These are phyloP conservation scores for Sugiyamaella japonica DNA, from an alignment of 1,139 yeast species.

Conservation along the genomic window DNA sequence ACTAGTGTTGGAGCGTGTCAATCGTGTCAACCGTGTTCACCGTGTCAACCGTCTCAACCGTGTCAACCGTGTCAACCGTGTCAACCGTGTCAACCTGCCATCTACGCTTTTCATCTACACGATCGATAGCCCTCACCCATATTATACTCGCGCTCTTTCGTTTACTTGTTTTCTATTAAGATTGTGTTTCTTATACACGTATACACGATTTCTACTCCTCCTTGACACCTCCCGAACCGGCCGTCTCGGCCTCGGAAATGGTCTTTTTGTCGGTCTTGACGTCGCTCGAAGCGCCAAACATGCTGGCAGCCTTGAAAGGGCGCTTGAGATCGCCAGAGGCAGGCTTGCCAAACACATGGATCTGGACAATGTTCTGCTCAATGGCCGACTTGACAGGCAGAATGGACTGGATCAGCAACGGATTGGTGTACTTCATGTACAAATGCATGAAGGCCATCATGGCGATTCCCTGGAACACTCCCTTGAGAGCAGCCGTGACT, in stretches of 20 bases:
- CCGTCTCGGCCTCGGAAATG: constrained; percentile 78
- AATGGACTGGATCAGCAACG: constrained; percentile 91
- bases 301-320: constrained; percentile 89
- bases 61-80: too few species aligned
- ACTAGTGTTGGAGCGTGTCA: too few species aligned
- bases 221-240: constrained; percentile 90
- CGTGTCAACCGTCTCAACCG: too few species aligned
- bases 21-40: too few species aligned
- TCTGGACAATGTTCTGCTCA: constrained; percentile 89
- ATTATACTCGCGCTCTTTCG: neutral
- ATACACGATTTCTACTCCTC: constrained; percentile 55
- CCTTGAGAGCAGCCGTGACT: constrained; percentile 71
- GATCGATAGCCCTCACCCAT: too few species aligned
- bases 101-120: too few species aligned
- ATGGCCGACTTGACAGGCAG: constrained; percentile 87
- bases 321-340: constrained; percentile 93
- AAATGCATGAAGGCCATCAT: constrained; percentile 99
- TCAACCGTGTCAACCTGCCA: too few species aligned
- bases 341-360: constrained; percentile 80
- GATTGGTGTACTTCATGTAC: constrained; percentile 97
- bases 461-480: constrained; percentile 85
- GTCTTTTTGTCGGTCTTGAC: constrained; percentile 82
- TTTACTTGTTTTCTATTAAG: neutral
- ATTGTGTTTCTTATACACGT: neutral
- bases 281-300: constrained; percentile 70